A percentile compares a stretch with the other conserved stretches of the same genome.
phyloP scores from a whole-genome alignment of 2,329 filamentous ascomycete species.

The Scortechinia acanthostroma region DNA sequence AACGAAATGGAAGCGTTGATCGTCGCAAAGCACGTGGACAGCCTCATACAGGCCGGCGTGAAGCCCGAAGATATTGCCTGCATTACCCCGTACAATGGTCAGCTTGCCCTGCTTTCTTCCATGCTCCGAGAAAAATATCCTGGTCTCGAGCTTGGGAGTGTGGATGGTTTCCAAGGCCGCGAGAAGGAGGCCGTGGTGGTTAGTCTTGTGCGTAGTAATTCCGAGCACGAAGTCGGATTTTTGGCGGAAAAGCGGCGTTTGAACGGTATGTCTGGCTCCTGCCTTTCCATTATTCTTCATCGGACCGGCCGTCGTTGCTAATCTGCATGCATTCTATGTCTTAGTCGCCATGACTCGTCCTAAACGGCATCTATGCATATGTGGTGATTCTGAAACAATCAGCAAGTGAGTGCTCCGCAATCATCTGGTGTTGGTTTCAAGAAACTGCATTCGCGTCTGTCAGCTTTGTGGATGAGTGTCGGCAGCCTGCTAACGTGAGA shows the following conservation, averaged over 20 bases:
- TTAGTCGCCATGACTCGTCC: conserved; percentile 94
- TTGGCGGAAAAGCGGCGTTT: conserved; percentile 83
- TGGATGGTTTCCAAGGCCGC: conserved; percentile 93
- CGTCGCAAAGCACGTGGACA: conserved; percentile 70
- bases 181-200: conserved; percentile 95
- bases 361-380: conserved; percentile 79
- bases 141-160: conserved; percentile 86
- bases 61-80: conserved; percentile 80
- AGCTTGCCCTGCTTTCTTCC: conserved; percentile 66
- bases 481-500: conserved; percentile 4
- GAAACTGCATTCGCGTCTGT: background rate
- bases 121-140: conserved; percentile 75
- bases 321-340: too few relatives aligned
- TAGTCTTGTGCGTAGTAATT: conserved; percentile 87
- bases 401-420: conserved; percentile 63
- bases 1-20: conserved; percentile 85
- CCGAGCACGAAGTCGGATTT: conserved; percentile 83
- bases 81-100: conserved; percentile 93
- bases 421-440: too few relatives aligned
- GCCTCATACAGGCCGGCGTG: conserved; percentile 73
- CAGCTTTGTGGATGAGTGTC: too few relatives aligned
- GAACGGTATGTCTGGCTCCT: conserved; percentile 83
- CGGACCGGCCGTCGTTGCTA: conserved; percentile 1
- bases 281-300: conserved; percentile 4
- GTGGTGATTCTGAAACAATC: conserved; percentile 91